Base-by-base conservation (phyloP, 441 rosid species). In the Viola pubescens region DNA sequence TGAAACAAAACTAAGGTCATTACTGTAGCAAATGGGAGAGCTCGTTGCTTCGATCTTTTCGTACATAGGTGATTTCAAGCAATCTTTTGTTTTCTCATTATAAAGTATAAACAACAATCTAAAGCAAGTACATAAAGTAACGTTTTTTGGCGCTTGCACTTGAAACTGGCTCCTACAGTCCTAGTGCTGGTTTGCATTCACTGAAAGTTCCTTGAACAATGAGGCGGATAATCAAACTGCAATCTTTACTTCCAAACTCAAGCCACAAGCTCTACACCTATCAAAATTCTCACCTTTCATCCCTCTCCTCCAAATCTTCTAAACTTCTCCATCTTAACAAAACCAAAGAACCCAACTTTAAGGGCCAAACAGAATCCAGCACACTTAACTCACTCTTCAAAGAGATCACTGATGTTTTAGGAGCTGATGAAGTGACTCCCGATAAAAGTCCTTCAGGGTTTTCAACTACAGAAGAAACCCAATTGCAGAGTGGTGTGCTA, bases 351-450 rank as follows among this genome's bases (percentile, higher is more conserved):
- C 52, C 70, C n/a, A 54, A 59, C 12, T 52, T 55, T 56, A 71
- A 83, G 64, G 60, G 41, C 63, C 79, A 60, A 55, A 13, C 74
- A 37, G 84, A 79, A 66, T 57, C 70, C n/a, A 39, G 62, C 40
- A 8, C 65, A 10, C 41, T 66, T 12, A 54, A 72, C 38, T 75
- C 94, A 0, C 85, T 86, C 56, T 79, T 89, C 58, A 71, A 64
- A 46, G 84, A 85, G 56, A 87, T 89, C 13, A 68, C 82, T 9
- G 73, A 73, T 5, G 78, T 87, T 70, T 53, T 82, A 37, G 90
- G 95, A 37, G 57, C 70, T 11, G 80, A 73, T 58, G 54, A 41
- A 44, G 44, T 79, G 10, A 12, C 60, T 48, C 13, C 77, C 0
- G 74, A 78, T 60, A 58, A 64, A 48, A 62, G 58, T 43, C 65